Evolutionary conservation across 2,329 filamentous ascomycete species (phyloP).

Genomic region (Phyllosticta citriasiana): DNA sequence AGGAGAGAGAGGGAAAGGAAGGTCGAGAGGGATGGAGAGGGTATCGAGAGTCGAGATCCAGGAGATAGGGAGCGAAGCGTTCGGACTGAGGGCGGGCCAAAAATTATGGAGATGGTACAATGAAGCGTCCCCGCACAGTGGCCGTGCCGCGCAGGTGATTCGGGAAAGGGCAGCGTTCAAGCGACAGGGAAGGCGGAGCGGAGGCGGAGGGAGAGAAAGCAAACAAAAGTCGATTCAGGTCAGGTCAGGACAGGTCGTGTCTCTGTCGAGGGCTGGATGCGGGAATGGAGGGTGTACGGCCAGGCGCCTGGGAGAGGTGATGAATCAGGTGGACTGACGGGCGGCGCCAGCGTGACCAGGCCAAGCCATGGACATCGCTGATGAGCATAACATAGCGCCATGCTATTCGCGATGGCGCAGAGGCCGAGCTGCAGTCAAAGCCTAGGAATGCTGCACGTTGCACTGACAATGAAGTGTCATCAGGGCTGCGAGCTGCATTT

Average conservation of each 20-base stretch:
- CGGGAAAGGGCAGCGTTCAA: background rate
- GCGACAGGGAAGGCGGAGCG: background rate
- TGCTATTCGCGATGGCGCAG: conserved; percentile 2
- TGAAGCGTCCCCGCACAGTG: conserved; percentile 11
- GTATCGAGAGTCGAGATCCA: background rate
- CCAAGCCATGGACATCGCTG: conserved; percentile 7
- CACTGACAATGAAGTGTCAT: background rate
- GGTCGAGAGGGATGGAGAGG: background rate
- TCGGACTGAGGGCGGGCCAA: conserved; percentile 7
- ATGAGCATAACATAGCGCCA: conserved; percentile 4
- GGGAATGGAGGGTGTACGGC: background rate
- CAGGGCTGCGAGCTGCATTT: background rate
- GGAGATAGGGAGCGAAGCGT: conserved; percentile 7
- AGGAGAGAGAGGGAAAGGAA: background rate
- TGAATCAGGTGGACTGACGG: conserved; percentile 8
- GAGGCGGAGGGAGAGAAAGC: background rate
- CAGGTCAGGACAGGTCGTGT: background rate
- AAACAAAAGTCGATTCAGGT: background rate
- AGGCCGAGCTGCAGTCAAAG: background rate
- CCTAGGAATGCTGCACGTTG: background rate
- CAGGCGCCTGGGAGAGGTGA: background rate
- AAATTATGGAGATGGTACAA: conserved; percentile 12
- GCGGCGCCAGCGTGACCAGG: conserved; percentile 8
- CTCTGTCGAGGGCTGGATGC: background rate
- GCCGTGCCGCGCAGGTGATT: background rate